Base-by-base conservation (phyloP, 306 rosid genomes). In the Alnus glutinosa region DNA sequence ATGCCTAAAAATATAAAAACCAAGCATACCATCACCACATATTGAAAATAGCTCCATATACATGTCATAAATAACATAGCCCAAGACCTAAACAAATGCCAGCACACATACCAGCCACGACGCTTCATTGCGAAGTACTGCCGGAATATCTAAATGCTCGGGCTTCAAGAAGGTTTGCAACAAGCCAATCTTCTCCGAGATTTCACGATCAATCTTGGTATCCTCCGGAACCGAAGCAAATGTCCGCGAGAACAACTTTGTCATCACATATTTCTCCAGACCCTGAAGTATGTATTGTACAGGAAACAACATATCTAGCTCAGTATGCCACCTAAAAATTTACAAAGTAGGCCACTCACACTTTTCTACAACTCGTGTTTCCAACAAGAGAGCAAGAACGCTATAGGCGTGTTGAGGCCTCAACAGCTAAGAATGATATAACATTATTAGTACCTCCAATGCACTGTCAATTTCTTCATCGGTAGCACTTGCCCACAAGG, bases 241-340 rank as follows among this genome's bases (percentile, higher is more conserved):
- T 54, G 90, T 88, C 66, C 93, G 81, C 3, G 92, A 64, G 86
- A 88, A 91, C 87, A 89, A 79, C 71, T 89, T 91, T 59, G 93
- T 89, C 97, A 89, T 83, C 71, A 89, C 77, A 80, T 91, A 91
- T 78, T 91, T 89, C 79, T 91, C 93, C 80, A 91, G 84, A 67
- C 90, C 93, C 93, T 91, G 88, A 77, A 49, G 49, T 46, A 19
- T 70, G 10, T 30, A 9, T 37, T 11, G 10, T 36, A 30, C 39
- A 52, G 70, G 36, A 55, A 55, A 23, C 62, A 23, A 48, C 19
- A 36, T 30, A 59, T 15, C 37, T 12, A 18, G 32, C 44, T 46
- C 48, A 74, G 55, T 82, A 55, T 49, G 32, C 34, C 69, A 77
- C 37, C 47, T 69, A 15, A 55, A 28, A 18, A n/a, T 5, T 15